Evolutionary conservation across 495 filamentous ascomycete species (phyloP).

Genomic region (Aspergillus saccharolyticus): DNA sequence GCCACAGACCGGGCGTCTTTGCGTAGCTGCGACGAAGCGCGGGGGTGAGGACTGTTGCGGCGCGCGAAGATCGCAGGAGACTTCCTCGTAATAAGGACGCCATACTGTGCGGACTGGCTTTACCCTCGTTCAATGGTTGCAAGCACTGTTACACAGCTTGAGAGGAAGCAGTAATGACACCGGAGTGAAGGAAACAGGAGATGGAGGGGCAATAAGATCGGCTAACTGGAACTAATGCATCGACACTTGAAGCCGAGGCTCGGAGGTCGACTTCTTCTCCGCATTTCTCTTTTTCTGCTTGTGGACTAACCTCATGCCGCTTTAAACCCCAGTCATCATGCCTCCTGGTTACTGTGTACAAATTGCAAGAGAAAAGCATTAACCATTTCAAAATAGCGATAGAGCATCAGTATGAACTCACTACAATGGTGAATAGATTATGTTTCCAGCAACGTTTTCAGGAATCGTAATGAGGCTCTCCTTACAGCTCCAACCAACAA

Average conservation of each 20-base stretch:
- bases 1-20: not conserved
- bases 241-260: not conserved
- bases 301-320: not conserved
- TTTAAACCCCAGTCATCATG: not conserved
- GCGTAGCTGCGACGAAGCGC: not conserved
- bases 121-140: not conserved
- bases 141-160: not conserved
- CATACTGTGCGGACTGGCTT: not conserved
- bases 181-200: not conserved
- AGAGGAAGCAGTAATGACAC: not conserved
- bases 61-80: not conserved
- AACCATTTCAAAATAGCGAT: too few relatives aligned
- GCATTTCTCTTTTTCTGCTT: not conserved
- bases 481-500: not conserved
- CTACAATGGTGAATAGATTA: too few relatives aligned
- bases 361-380: too few relatives aligned
- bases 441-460: too few relatives aligned
- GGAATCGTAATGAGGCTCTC: not conserved
- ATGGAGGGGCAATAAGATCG: not conserved
- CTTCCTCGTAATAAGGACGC: not conserved
- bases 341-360: too few relatives aligned
- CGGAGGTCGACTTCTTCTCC: not conserved
- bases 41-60: not conserved
- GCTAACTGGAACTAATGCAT: not conserved
- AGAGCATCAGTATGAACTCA: too few relatives aligned